These are phyloP conservation scores for Podospora australis DNA, from an alignment of 495 filamentous ascomycete species.

Conservation along the genomic window DNA sequence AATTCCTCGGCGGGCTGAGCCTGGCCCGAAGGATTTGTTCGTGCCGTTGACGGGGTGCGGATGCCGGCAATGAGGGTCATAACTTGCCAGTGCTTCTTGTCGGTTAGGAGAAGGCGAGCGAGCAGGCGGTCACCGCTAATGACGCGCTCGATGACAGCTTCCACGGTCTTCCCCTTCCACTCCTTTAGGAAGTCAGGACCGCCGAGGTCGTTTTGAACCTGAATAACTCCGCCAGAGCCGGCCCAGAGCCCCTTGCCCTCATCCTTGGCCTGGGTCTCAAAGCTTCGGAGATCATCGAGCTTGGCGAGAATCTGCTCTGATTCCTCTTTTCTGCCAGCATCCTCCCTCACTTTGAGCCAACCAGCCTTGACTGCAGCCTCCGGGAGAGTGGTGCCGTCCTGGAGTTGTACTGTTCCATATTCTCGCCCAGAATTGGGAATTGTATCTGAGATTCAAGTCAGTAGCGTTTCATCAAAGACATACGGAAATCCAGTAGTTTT, in stretches of 20 bases:
- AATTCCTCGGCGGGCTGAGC: conserved; percentile 80
- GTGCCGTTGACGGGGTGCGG: conserved; percentile 75
- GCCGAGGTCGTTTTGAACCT: conserved; percentile 71
- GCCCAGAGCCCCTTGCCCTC: conserved; percentile 76
- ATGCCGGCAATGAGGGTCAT: conserved; percentile 88
- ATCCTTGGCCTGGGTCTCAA: conserved; percentile 75
- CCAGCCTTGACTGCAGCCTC: conserved; percentile 78
- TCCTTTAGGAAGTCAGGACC: conserved; percentile 69
- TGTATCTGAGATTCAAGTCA: conserved; percentile 50
- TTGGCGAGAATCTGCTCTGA: conserved; percentile 62
- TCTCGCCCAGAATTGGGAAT: conserved; percentile 81
- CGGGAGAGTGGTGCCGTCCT: conserved; percentile 66
- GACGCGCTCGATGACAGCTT: conserved; percentile 76
- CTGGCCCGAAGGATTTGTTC: conserved; percentile 65
- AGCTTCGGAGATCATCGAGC: conserved; percentile 64
- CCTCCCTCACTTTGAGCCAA: conserved; percentile 85
- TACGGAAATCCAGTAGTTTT: too few relatives aligned
- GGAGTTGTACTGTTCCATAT: conserved; percentile 71
- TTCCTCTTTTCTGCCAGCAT: conserved; percentile 82
- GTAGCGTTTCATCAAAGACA: too few relatives aligned
- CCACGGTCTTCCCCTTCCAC: conserved; percentile 69
- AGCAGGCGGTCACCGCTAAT: conserved; percentile 85
- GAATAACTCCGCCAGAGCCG: conserved; percentile 51
- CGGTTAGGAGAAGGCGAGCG: conserved; percentile 67
- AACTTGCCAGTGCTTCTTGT: conserved; percentile 71